These are phyloP conservation scores for Mortierella sp. DNA, from an alignment of 371 early-diverging fungal genomes.

Conservation along the genomic window DNA sequence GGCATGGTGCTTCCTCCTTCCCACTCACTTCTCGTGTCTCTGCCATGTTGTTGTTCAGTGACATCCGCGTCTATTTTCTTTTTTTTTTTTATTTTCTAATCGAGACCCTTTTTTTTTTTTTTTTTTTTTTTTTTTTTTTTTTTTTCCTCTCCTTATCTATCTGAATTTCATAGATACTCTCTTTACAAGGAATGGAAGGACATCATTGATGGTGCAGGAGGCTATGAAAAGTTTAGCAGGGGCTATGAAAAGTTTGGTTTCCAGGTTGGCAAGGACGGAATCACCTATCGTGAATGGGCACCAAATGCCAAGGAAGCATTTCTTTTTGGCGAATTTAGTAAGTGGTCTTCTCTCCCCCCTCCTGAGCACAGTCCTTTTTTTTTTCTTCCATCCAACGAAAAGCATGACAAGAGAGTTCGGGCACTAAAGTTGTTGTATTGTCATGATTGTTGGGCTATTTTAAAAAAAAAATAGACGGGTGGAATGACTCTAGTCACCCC, in stretches of 20 bases:
- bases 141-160: too few species aligned
- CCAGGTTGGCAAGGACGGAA: conserved; percentile 63
- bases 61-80: conserved; percentile 9
- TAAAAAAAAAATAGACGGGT: conserved; percentile 71
- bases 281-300: conserved; percentile 95
- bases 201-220: conserved; percentile 77
- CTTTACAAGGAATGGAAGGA: conserved; percentile 71
- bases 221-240: conserved; percentile 83
- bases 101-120: neutral
- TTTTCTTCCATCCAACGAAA: neutral
- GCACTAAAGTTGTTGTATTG: neutral
- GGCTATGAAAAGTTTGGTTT: conserved; percentile 88
- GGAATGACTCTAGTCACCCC: conserved; percentile 77
- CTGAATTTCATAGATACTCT: conserved; percentile 53
- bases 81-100: neutral
- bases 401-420: too few species aligned
- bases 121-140: neutral
- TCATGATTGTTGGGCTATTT: neutral
- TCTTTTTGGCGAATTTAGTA: conserved; percentile 95
- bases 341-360: conserved; percentile 27
- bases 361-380: neutral
- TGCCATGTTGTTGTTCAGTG: neutral
- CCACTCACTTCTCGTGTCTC: neutral
- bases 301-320: conserved; percentile 84
- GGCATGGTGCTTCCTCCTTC: conserved; percentile 54